Evolutionary conservation across 257 asterid genomes (phyloP).

Genomic region (Solanum bulbocastanum): DNA sequence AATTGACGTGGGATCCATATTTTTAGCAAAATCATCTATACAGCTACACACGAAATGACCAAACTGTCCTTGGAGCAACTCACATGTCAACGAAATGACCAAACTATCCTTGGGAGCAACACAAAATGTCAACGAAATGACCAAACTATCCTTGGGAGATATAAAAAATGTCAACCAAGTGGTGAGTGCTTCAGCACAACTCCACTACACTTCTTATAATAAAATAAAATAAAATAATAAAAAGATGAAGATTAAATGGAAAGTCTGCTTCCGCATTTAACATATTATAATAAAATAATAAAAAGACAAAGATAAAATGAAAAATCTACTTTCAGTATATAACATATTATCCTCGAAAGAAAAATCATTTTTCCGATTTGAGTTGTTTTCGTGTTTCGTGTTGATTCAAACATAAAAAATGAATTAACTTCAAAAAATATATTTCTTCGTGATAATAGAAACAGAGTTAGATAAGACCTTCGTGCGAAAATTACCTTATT

Average conservation of each 20-base stretch:
- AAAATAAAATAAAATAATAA: neutral
- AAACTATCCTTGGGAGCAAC: neutral
- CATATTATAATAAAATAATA: neutral
- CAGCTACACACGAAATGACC: neutral
- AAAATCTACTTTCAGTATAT: neutral
- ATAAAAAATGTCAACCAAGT: neutral
- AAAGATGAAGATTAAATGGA: neutral
- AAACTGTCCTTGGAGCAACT: neutral
- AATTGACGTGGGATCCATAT: neutral
- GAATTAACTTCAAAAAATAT: too few species aligned
- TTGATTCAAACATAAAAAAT: neutral
- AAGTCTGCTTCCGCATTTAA: neutral
- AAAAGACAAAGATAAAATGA: neutral
- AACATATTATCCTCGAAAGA: neutral
- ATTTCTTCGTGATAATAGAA: accelerated
- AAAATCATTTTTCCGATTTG: neutral
- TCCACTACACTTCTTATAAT: neutral
- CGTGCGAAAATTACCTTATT: too few species aligned
- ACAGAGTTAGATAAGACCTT: accelerated
- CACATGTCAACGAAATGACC: neutral
- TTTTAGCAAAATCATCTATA: neutral
- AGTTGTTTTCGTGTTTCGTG: neutral
- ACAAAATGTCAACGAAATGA: neutral
- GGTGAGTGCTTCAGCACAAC: neutral
- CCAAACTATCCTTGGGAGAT: neutral